Evolutionary conservation across 1,284 basidiomycete species (phyloP).

Genomic region (Schizophyllum commune): DNA sequence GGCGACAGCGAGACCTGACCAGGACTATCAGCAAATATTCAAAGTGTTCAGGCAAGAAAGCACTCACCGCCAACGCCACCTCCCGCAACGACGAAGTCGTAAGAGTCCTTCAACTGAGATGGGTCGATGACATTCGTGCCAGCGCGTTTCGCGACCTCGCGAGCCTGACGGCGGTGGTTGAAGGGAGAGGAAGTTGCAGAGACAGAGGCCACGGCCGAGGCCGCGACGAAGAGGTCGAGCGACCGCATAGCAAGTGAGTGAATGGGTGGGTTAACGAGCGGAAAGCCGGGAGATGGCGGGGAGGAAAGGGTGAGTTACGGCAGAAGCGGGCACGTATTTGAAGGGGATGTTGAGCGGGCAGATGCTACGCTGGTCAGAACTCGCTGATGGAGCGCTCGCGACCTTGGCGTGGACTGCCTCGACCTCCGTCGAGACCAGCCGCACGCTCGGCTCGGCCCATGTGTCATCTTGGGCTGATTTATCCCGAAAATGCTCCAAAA

Average conservation of each 20-base stretch:
- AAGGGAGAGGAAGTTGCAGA: conserved; percentile 1
- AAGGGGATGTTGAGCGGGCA: not conserved
- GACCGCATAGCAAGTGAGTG: not conserved
- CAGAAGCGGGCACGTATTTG: not conserved
- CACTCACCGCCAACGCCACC: conserved; percentile 8
- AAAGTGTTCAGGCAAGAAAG: not conserved
- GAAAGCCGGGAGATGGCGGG: not conserved
- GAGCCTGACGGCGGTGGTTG: not conserved
- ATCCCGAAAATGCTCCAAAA: not conserved
- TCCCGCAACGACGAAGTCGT: conserved; percentile 13
- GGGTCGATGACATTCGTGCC: not conserved
- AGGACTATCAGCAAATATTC: not conserved
- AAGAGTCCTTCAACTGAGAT: conserved; percentile 1
- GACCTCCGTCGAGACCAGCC: not conserved
- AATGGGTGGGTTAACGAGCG: not conserved
- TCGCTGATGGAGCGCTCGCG: not conserved
- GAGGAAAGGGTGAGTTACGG: not conserved
- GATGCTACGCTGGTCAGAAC: not conserved
- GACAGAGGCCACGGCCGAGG: not conserved
- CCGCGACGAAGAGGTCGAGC: not conserved
- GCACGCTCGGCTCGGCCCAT: not conserved
- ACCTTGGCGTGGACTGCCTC: not conserved
- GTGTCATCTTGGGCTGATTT: not conserved
- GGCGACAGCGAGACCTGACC: conserved; percentile 10
- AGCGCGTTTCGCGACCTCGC: not conserved